A percentile compares a stretch with the other conserved stretches of the same genome.
Conservation (phyloP, 1,139 yeast genomes). For the Eremothecium coryli region DNA sequence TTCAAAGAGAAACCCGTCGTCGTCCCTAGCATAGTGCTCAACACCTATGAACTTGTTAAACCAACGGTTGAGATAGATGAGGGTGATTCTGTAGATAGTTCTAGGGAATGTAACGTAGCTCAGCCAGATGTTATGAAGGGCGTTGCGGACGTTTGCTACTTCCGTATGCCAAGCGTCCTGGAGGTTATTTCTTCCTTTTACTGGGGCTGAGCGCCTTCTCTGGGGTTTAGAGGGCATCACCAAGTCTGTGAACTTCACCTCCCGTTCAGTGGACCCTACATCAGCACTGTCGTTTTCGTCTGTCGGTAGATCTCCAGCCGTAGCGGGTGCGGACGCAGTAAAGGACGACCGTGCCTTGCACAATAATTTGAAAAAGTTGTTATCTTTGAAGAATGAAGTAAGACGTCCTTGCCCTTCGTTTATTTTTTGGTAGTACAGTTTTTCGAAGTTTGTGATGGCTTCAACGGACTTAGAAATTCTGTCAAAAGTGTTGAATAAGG, state of each 20-base stretch:
- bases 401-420: constrained; percentile 15
- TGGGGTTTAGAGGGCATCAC: constrained; percentile 20
- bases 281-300: too few relatives aligned
- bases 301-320: too few relatives aligned
- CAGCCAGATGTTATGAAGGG: constrained; percentile 52
- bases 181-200: constrained; percentile 26
- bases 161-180: constrained; percentile 46
- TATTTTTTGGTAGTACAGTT: constrained; percentile 36
- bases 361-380: constrained; percentile 27
- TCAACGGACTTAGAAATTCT: constrained; percentile 77
- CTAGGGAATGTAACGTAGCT: constrained; percentile 69
- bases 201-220: constrained; percentile 10
- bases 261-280: too few relatives aligned
- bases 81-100: constrained; percentile 41
- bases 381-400: constrained; percentile 22
- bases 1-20: too few relatives aligned
- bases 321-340: too few relatives aligned
- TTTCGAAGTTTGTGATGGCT: constrained; percentile 64
- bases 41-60: constrained; percentile 75
- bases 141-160: constrained; percentile 47
- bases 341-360: constrained; percentile 7
- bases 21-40: neutral
- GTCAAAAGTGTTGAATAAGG: constrained; percentile 84
- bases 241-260: constrained; percentile 21
- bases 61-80: constrained; percentile 43